These are phyloP conservation scores for Plectosphaerella plurivora DNA, from an alignment of 2,329 filamentous ascomycete species.

Conservation along the genomic window DNA sequence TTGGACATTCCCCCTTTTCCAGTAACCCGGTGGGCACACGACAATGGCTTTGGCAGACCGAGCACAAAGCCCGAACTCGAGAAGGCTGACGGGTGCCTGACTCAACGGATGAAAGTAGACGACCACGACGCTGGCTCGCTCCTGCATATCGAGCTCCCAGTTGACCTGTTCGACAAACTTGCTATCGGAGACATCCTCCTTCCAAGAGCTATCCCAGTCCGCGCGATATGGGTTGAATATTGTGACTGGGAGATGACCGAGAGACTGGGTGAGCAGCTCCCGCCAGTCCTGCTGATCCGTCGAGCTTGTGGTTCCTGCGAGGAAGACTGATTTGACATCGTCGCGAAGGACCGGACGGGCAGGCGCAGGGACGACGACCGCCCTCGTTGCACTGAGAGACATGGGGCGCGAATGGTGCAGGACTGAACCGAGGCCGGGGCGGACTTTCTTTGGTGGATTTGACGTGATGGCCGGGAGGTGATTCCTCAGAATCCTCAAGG, in stretches of 20 bases:
- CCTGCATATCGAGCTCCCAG: conserved; percentile 59
- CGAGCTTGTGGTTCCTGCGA: conserved; percentile 52
- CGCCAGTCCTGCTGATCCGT: conserved; percentile 46
- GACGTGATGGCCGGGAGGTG: too few relatives aligned
- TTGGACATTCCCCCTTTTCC: conserved; percentile 57
- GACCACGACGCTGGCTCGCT: conserved; percentile 46
- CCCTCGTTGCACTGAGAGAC: too few relatives aligned
- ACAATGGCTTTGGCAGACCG: conserved; percentile 42
- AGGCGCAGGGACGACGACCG: too few relatives aligned
- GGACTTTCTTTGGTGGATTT: too few relatives aligned
- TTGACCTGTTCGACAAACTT: conserved; percentile 49
- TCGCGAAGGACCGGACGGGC: too few relatives aligned
- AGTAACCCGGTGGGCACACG: conserved; percentile 46
- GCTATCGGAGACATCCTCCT: conserved; percentile 39
- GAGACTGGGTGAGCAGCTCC: conserved; percentile 28
- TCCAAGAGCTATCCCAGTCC: conserved; percentile 52
- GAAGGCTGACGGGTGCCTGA: conserved; percentile 50
- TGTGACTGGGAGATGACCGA: conserved; percentile 43
- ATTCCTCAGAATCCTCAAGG: too few relatives aligned
- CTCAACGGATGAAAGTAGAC: conserved; percentile 52
- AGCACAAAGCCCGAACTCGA: conserved; percentile 56
- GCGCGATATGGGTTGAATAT: conserved; percentile 52
- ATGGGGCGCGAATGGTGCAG: too few relatives aligned
- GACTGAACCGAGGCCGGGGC: too few relatives aligned
- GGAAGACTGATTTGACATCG: conserved; percentile 40